Evolutionary conservation across 2,329 filamentous ascomycete genomes (phyloP).

Genomic region (Penicillium sp.): DNA sequence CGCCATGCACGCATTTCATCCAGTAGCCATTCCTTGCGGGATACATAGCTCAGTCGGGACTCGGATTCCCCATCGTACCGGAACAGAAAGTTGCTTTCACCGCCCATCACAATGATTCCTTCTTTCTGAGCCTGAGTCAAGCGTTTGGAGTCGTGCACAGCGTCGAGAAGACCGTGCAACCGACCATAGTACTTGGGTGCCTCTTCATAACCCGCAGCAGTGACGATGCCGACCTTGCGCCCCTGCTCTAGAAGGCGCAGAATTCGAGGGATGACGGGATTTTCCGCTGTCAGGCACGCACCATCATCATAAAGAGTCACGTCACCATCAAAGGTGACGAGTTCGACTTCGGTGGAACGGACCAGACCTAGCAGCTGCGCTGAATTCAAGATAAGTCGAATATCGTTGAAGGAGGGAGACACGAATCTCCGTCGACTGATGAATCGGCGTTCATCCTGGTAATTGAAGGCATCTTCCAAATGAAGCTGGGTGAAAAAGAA

Average conservation of each 20-base stretch:
- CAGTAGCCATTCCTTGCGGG: slow-evolving; percentile 55
- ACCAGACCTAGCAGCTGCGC: slow-evolving; percentile 92
- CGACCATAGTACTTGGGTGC: slow-evolving; percentile 80
- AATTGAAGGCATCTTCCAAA: slow-evolving; percentile 83
- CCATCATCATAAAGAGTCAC: slow-evolving; percentile 94
- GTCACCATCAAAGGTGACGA: slow-evolving; percentile 96
- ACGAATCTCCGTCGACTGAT: slow-evolving; percentile 92
- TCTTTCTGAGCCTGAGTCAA: slow-evolving; percentile 65
- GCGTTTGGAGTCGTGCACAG: slow-evolving; percentile 58
- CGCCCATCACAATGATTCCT: slow-evolving; percentile 85
- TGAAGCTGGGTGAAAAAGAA: slow-evolving; percentile 86
- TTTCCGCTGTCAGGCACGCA: slow-evolving; percentile 66
- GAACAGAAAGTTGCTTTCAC: slow-evolving; percentile 94
- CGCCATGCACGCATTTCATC: slow-evolving; percentile 50
- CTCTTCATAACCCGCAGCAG: slow-evolving; percentile 89
- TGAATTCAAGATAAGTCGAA: slow-evolving; percentile 87
- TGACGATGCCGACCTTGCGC: slow-evolving; percentile 89
- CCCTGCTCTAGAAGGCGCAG: slow-evolving; percentile 68
- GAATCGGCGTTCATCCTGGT: slow-evolving; percentile 76
- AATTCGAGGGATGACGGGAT: slow-evolving; percentile 67
- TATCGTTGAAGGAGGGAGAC: slow-evolving; percentile 93
- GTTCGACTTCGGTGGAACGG: slow-evolving; percentile 63
- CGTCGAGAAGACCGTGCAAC: slow-evolving; percentile 79
- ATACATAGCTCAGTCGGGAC: slow-evolving; percentile 62
- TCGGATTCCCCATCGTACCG: slow-evolving; percentile 62